phyloP scores from a whole-genome alignment of 169 alveolate genomes.

The Plasmodium malariae region DNA sequence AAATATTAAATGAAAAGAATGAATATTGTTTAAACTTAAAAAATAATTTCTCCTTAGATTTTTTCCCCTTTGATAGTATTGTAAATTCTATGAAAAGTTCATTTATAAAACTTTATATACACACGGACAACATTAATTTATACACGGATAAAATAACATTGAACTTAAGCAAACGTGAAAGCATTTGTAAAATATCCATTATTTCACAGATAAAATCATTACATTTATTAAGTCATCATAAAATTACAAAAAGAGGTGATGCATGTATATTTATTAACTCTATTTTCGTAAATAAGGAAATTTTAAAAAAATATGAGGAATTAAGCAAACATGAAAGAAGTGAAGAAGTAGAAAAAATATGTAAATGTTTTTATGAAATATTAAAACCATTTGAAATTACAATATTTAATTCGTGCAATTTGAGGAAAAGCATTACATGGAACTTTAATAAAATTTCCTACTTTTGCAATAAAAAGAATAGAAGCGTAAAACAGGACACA shows the following conservation, averaged over 20 bases:
- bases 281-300: constrained; percentile 38
- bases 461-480: not conserved
- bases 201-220: constrained; percentile 42
- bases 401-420: constrained; percentile 29
- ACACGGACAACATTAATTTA: constrained; percentile 56
- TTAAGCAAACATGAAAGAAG: constrained; percentile 15
- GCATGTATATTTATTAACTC: constrained; percentile 41
- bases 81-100: constrained; percentile 63
- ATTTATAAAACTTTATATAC: constrained; percentile 37
- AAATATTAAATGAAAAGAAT: constrained; percentile 49
- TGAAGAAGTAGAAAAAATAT: constrained; percentile 19
- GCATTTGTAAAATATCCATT: constrained; percentile 22
- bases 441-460: constrained; percentile 19
- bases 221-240: constrained; percentile 51
- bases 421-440: constrained; percentile 34
- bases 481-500: not conserved
- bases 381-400: constrained; percentile 47
- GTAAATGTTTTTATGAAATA: constrained; percentile 55
- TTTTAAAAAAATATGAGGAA: constrained; percentile 37
- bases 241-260: constrained; percentile 27
- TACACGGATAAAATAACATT: constrained; percentile 27
- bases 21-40: constrained; percentile 57
- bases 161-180: constrained; percentile 28
- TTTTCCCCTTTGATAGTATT: constrained; percentile 20
- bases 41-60: constrained; percentile 59